Conservation (phyloP, 805 yeast species). For the Saccharomycopsis babjevae region DNA sequence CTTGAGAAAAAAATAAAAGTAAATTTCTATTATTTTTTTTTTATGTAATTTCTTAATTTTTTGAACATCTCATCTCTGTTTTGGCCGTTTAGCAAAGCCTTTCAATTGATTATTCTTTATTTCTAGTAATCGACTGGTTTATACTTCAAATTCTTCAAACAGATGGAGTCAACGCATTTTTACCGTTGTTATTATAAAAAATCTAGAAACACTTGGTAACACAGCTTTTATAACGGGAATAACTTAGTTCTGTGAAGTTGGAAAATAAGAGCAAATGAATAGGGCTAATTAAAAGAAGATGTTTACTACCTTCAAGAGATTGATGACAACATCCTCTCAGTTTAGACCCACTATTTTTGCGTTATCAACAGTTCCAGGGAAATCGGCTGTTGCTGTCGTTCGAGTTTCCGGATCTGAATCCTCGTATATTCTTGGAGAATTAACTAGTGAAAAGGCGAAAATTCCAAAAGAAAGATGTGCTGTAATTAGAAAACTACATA, state of each 20-base stretch:
- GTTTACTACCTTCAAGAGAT: background rate
- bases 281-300: background rate
- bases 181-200: too few species aligned
- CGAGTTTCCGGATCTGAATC: conserved; percentile 72
- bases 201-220: background rate
- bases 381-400: conserved; percentile 80
- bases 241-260: background rate
- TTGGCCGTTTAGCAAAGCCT: background rate
- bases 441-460: conserved; percentile 32
- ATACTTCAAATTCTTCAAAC: too few species aligned
- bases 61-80: background rate
- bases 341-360: conserved; percentile 70
- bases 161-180: too few species aligned
- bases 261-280: background rate
- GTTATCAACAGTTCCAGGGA: conserved; percentile 69
- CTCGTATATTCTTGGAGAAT: conserved; percentile 30
- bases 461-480: conserved; percentile 45
- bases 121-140: background rate
- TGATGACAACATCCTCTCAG: background rate
- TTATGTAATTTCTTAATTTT: background rate
- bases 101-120: background rate
- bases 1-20: background rate
- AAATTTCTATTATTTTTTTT: background rate
- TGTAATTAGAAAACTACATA: conserved; percentile 45
- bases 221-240: background rate